Conservation (phyloP, 2,329 filamentous ascomycete genomes). For the Penicillium sp. region DNA sequence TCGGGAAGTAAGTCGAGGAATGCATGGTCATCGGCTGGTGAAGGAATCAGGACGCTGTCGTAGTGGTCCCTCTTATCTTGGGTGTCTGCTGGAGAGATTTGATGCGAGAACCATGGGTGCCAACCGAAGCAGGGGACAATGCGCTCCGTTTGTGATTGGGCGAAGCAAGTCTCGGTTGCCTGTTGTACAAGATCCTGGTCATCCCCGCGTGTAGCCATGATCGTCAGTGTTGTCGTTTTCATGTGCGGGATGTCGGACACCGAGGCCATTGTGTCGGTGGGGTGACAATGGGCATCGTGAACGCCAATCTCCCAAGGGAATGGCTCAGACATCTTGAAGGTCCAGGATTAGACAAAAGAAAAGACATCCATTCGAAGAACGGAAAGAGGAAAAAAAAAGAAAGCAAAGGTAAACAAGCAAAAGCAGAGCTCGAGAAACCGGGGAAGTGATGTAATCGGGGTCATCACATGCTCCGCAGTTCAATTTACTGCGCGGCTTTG, state of each 20-base stretch:
- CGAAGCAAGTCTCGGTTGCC: slow-evolving; percentile 43
- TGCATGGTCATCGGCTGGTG: slow-evolving; percentile 44
- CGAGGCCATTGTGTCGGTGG: slow-evolving; percentile 64
- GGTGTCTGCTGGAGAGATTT: slow-evolving; percentile 47
- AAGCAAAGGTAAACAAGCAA: background rate
- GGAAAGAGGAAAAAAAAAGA: background rate
- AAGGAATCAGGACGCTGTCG: slow-evolving; percentile 53
- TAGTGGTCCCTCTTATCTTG: slow-evolving; percentile 53
- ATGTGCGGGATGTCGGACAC: slow-evolving; percentile 57
- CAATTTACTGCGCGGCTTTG: background rate
- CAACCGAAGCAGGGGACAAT: slow-evolving; percentile 66
- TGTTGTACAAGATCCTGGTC: slow-evolving; percentile 62
- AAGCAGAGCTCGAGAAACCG: background rate
- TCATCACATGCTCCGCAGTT: slow-evolving; percentile 10
- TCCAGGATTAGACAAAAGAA: background rate
- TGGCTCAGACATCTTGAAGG: slow-evolving; percentile 4
- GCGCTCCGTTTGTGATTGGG: slow-evolving; percentile 35
- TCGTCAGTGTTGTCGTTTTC: slow-evolving; percentile 59
- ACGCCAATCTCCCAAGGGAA: slow-evolving; percentile 67
- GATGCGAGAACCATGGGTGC: slow-evolving; percentile 70
- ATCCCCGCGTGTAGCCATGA: slow-evolving; percentile 64
- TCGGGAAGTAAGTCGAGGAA: slow-evolving; percentile 56
- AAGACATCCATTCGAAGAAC: background rate
- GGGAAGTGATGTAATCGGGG: slow-evolving; percentile 6
- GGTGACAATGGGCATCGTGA: slow-evolving; percentile 68